Evolutionary conservation across 768 basidiomycete species (phyloP), one percentile per base, ranked within the genome.

Genomic region (Hericium erinaceus): DNA sequence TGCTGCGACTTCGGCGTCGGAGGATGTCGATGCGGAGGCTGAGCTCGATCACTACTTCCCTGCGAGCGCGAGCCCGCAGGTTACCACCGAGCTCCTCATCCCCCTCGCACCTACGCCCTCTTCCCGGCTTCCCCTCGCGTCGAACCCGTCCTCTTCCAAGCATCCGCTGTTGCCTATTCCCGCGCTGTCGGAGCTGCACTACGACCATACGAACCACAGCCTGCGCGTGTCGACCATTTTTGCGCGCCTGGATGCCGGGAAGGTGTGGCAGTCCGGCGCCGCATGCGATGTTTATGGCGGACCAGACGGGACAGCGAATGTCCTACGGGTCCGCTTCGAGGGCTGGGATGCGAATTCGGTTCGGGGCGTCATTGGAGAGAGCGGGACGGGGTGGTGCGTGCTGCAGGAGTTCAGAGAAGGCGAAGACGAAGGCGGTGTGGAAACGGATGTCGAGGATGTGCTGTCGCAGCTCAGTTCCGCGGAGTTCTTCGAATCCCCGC

Each of bases 81-180:
- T 85, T 4, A 83, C 79, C 11, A 89, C 89, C 9, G 76, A 76
- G 61, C 81, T 92, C 52, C 78, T 88, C 52, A 78, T 92, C 33
- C 89, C 90, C 54, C 80, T 92, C 58, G 85, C 84, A 0, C 89
- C 90, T 1, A 86, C 85, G 2, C 85, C 89, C 8, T 81, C 83
- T 0, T 67, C 77, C 4, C 83, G 84, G n/a, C 68, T 81, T 10
- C 89, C 88, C 3, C 74, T 91, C 54, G 72, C 66, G 6, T 52
- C 52, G 72, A 52, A 69, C 57, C 48, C 68, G 58, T 11, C 60
- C 62, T 61, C 61, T 8, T 22, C 49, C 15, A 59, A 60, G 13
- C 54, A 68, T 62, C 69, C 72, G 11, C 69, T 85, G 12, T 74
- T 89, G 4, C 85, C 85, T 0, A 67, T 87, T 4, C 67, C 79